Evolutionary conservation across 1,284 basidiomycete species (phyloP), one percentile per base, ranked within the genome.

Genomic region (Ceratobasidium sp.): DNA sequence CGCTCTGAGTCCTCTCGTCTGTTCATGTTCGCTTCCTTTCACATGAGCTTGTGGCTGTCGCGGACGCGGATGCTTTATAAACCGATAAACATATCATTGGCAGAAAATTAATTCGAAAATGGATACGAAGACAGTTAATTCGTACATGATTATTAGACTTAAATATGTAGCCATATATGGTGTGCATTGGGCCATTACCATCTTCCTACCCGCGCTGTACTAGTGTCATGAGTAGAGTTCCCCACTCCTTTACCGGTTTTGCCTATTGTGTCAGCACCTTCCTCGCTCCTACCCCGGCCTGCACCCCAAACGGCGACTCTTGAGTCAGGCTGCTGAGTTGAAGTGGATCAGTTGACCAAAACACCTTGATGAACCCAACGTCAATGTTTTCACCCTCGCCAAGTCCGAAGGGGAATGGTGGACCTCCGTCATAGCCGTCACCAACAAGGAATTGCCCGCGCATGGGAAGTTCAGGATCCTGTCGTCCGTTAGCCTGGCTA

Each of bases 101-200:
- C 4, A 33, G 33, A 33, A 33, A 33, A 33, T 33, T 33, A 33
- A 33, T 33, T 33, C 33, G 33, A 33, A 33, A 4, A 33, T 1
- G 33, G 76, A 33, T 42, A 61, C 51, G 72, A 18, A 2, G 12
- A 33, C 23, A 26, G 18, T 67, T 33, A 15, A 13, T 67, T 60
- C 12, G 40, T n/a, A n/a, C 15, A 53, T 6, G 12, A 69, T 12
- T 69, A 69, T 15, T 28, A 28, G 60, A 84, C 87, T n/a, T 33
- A 33, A 33, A 33, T 33, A 33, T 33, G 33, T 33, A 33, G 33
- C 33, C 33, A 33, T 33, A 33, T 33, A 33, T 33, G 33, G 33
- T 33, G 33, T 33, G 33, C 33, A 33, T 33, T 33, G 33, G 33
- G 33, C 33, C 33, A 33, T 33, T 33, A 33, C 33, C 33, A 33